phyloP scores from a whole-genome alignment of 1,139 yeast genomes.

The Sugiyamaella castrensis region DNA sequence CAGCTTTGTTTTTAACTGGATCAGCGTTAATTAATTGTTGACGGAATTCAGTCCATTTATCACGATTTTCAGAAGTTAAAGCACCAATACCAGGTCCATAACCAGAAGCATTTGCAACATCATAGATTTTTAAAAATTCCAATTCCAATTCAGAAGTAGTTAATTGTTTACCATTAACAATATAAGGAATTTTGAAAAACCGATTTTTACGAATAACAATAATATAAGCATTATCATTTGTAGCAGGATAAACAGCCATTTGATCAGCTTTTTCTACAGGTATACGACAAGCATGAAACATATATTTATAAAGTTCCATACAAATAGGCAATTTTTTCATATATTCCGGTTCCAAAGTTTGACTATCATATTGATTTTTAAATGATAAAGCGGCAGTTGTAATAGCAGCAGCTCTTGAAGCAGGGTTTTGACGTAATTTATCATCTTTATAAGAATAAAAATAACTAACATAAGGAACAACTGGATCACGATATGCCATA shows the following conservation, averaged over 20 bases:
- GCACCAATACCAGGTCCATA: constrained; percentile 64
- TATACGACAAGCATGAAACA: constrained; percentile 87
- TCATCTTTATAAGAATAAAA: constrained; percentile 80
- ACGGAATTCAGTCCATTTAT: constrained; percentile 69
- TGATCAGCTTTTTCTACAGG: constrained; percentile 42
- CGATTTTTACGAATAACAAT: constrained; percentile 73
- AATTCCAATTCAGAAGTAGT: constrained; percentile 61
- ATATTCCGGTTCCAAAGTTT: constrained; percentile 63
- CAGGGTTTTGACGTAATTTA: constrained; percentile 56
- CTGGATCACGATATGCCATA: constrained; percentile 86
- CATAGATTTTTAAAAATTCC: constrained; percentile 55
- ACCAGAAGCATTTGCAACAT: constrained; percentile 46
- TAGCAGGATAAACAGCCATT: constrained; percentile 41
- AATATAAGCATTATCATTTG: constrained; percentile 64
- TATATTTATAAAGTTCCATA: constrained; percentile 87
- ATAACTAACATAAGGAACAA: constrained; percentile 90
- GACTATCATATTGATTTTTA: constrained; percentile 39
- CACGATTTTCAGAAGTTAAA: constrained; percentile 83
- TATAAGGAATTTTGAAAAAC: constrained; percentile 72
- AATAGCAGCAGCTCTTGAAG: constrained; percentile 69
- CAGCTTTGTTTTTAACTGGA: constrained; percentile 47
- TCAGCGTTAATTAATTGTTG: constrained; percentile 55
- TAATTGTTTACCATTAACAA: constrained; percentile 50
- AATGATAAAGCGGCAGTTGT: constrained; percentile 42
- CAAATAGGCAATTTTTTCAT: constrained; percentile 81